Percentiles rank a stretch among this genome's conserved stretches.
Conservation (phyloP, 2,329 filamentous ascomycete species). For the Penicillium sp. region DNA sequence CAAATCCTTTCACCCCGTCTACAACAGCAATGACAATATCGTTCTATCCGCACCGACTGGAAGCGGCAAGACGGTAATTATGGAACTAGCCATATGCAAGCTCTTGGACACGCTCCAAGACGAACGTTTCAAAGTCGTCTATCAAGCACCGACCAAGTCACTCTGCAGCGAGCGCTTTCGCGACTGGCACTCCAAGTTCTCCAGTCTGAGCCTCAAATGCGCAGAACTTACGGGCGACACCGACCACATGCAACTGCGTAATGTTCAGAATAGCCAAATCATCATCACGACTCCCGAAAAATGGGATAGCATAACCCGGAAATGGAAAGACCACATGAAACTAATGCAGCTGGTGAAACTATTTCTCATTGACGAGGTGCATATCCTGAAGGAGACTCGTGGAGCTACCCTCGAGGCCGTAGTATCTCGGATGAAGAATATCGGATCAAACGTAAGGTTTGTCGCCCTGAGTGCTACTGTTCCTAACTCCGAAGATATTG, state of each 20-base stretch:
- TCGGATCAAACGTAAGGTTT: slow-evolving; percentile 71
- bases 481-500: slow-evolving; percentile 76
- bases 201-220: slow-evolving; percentile 62
- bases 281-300: slow-evolving; percentile 88
- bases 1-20: slow-evolving; percentile 66
- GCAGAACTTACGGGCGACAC: slow-evolving; percentile 81
- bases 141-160: slow-evolving; percentile 80
- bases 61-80: slow-evolving; percentile 76
- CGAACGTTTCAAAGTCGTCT: slow-evolving; percentile 73
- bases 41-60: slow-evolving; percentile 79
- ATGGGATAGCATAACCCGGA: slow-evolving; percentile 84
- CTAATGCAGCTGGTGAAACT: slow-evolving; percentile 72
- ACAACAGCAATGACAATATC: slow-evolving; percentile 67
- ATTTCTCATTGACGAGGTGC: slow-evolving; percentile 82
- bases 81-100: slow-evolving; percentile 78
- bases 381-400: slow-evolving; percentile 74
- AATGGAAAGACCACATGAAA: slow-evolving; percentile 76
- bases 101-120: slow-evolving; percentile 56
- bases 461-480: slow-evolving; percentile 79
- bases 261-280: slow-evolving; percentile 70
- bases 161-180: slow-evolving; percentile 71
- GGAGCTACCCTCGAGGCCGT: slow-evolving; percentile 79
- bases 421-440: slow-evolving; percentile 81
- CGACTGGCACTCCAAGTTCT: slow-evolving; percentile 76
- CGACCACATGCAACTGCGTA: slow-evolving; percentile 60